phyloP scores from a whole-genome alignment of 352 stramenopile genomes.

The Blastocystis sp. region DNA sequence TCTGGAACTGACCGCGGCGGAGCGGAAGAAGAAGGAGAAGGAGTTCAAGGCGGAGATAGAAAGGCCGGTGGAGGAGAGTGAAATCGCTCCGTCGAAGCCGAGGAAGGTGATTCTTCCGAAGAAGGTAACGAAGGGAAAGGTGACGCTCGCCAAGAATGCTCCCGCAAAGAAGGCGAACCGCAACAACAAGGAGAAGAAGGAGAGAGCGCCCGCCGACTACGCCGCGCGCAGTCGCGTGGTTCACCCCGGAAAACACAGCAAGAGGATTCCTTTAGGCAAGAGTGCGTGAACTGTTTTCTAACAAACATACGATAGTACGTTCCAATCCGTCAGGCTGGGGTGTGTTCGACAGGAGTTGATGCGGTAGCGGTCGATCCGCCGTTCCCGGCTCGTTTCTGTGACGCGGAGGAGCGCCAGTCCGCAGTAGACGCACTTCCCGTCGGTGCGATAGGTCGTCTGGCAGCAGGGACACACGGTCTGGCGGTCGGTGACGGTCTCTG shows the following conservation, averaged over 20 bases:
- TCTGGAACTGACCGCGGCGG: background rate
- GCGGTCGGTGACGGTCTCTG: background rate
- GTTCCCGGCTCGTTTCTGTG: background rate
- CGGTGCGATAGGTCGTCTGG: background rate
- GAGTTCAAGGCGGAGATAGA: background rate
- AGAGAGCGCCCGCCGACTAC: background rate
- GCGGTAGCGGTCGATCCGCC: background rate
- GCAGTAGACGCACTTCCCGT: background rate
- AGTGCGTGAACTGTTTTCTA: background rate
- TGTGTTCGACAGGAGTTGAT: background rate
- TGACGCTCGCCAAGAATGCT: background rate
- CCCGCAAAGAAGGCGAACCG: background rate
- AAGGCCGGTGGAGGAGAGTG: background rate
- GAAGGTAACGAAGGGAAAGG: background rate
- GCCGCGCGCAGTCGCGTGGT: background rate
- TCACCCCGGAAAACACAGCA: background rate
- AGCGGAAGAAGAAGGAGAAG: constrained; percentile 5
- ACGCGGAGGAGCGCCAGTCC: background rate
- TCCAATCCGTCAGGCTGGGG: background rate
- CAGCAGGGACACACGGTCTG: background rate
- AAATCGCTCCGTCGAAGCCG: background rate
- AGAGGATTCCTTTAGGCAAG: background rate
- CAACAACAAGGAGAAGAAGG: background rate
- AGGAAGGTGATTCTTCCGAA: background rate
- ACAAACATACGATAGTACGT: background rate